Conservation (phyloP, 306 rosid genomes). For the Rosa multiflora region DNA sequence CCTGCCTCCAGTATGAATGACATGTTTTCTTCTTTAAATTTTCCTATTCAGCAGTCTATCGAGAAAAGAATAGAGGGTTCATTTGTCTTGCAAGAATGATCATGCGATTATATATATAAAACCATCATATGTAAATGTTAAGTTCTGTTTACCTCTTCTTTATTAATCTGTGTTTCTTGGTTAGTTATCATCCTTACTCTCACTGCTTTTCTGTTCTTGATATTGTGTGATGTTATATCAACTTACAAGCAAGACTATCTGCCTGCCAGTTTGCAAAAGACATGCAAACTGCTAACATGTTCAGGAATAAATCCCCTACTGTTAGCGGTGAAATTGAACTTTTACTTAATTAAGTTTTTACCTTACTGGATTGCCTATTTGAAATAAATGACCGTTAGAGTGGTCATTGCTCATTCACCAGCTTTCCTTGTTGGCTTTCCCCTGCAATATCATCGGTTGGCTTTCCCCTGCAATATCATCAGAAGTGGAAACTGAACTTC, state of each 20-base stretch:
- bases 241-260: neutral
- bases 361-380: neutral
- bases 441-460: too few relatives aligned
- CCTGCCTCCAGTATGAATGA: slow-evolving; percentile 64
- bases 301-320: neutral
- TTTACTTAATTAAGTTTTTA: too few relatives aligned
- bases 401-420: too few relatives aligned
- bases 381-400: too few relatives aligned
- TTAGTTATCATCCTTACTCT: slow-evolving; percentile 8
- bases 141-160: neutral
- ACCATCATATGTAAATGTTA: slow-evolving; percentile 32
- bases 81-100: slow-evolving; percentile 70
- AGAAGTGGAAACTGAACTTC: neutral
- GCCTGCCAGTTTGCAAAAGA: neutral
- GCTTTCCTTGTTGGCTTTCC: too few relatives aligned
- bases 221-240: neutral
- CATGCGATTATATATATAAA: slow-evolving; percentile 10
- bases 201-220: neutral
- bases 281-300: neutral
- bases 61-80: slow-evolving; percentile 93
- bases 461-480: too few relatives aligned
- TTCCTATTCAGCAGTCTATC: slow-evolving; percentile 52
- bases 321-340: neutral
- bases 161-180: slow-evolving; percentile 17
- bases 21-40: slow-evolving; percentile 58